Base-by-base conservation (phyloP, 345 rosid genomes). In the Turritis glabra region DNA sequence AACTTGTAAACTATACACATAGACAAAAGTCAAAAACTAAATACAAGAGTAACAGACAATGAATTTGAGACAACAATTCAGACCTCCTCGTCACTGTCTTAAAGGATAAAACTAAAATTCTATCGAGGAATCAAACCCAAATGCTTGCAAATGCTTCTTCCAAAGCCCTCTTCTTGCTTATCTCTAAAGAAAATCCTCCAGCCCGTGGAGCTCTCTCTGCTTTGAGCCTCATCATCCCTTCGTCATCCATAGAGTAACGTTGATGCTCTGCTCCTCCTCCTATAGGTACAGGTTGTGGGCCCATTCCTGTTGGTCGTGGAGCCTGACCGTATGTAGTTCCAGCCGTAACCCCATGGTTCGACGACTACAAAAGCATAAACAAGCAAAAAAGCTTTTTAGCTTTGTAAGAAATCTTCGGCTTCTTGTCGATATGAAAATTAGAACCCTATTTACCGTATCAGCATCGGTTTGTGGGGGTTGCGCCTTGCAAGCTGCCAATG, bases 131-230 rank as follows among this genome's bases (percentile, higher is more conserved):
- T 85, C 81, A 95, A 71, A 92, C 66, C 96, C 97, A 96, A 77
- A 96, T 80, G 86, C 91, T 84, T 1, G 88, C 83, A 78, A 92
- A 90, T 63, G 97, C 99, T 83, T 96, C 99, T 83, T 92, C 98
- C 12, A 92, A 74, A 51, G 96, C 90, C 70, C 97, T 88, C 81
- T 76, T 96, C 87, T 80, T 92, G 85, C 89, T 86, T 43, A 96
- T 76, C 80, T 96, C 98, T 12, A 81, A 33, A 44, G 87, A 89
- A 91, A 96, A 96, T 17, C 99, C 98, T 63, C 89, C 99, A 2
- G 99, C 98, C 38, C 81, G 71, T 61, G 85, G 73, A 27, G 90
- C 92, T 77, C 86, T 95, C 80, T 95, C 97, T 35, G 88, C 89
- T 74, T 84, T 83, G 18, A 92, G 86, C 78, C 79, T 88, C 79